A percentile compares a stretch with the other conserved stretches of the same genome.
Evolutionary conservation across 176 grass and related monocot genomes (phyloP).

Genomic region (Avena atlantica): DNA sequence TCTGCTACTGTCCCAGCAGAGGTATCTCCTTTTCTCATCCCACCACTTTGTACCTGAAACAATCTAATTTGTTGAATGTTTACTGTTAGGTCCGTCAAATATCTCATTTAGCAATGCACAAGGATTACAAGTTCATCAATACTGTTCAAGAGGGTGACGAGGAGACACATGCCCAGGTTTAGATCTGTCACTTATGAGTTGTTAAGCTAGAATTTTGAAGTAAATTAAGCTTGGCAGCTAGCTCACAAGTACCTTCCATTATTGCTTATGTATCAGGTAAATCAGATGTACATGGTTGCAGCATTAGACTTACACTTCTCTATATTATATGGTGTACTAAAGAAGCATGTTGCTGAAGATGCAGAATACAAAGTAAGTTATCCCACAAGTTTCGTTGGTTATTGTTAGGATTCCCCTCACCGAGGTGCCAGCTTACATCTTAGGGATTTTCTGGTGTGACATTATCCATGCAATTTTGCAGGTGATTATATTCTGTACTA

Average conservation of each 20-base stretch:
- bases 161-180: slow-evolving; percentile 89
- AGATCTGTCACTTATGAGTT: slow-evolving; percentile 37
- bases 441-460: slow-evolving; percentile 10
- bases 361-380: slow-evolving; percentile 81
- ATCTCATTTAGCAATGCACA: slow-evolving; percentile 87
- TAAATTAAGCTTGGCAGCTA: slow-evolving; percentile 1
- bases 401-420: slow-evolving; percentile 13
- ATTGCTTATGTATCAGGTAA: slow-evolving; percentile 68
- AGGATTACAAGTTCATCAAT: slow-evolving; percentile 75
- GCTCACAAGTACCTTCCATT: slow-evolving; percentile 27
- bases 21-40: slow-evolving; percentile 58
- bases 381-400: slow-evolving; percentile 25
- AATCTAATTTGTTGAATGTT: slow-evolving; percentile 39
- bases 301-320: slow-evolving; percentile 71
- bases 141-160: slow-evolving; percentile 92
- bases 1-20: slow-evolving; percentile 92
- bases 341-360: slow-evolving; percentile 75
- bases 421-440: slow-evolving; percentile 22
- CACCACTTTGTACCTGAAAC: slow-evolving; percentile 34
- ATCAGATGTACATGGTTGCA: slow-evolving; percentile 74
- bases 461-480: slow-evolving; percentile 48
- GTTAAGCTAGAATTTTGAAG: slow-evolving; percentile 32
- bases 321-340: slow-evolving; percentile 70
- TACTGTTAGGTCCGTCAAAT: slow-evolving; percentile 75
- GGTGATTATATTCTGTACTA: slow-evolving; percentile 98